Base-by-base conservation (phyloP, 1,139 yeast species). In the Scheffersomyces illinoinensis region DNA sequence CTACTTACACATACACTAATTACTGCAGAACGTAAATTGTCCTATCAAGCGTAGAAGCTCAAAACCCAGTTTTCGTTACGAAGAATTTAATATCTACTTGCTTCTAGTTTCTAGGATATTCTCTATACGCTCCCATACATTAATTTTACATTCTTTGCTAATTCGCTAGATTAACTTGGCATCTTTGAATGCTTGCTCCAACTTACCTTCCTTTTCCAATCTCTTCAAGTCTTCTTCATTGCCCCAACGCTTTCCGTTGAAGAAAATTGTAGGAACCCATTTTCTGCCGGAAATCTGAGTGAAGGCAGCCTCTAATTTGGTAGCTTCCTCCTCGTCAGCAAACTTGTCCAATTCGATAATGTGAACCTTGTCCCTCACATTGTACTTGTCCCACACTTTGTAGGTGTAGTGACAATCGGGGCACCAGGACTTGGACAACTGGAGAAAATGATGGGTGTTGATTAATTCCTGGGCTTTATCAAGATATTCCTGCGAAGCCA, bases 351-450 rank as follows among this genome's bases (percentile, higher is more conserved):
- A 77, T 69, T 89, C 93, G 52, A 89, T 78, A 21, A 85, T 69
- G 56, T 79, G 76, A 23, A 88, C 75, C 63, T 87, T 85, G 58
- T 77, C 75, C 8, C 66, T 64, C 10, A 87, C 86, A 20, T 80
- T 77, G 64, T 79, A 82, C 57, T 83, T 79, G 56, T 80, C 77
- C 80, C 86, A 88, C 21, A 88, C 73, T 24, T 74, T 73, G 61
- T 84, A 79, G 12, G 89, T 84, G 67, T 87, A 89, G 55, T 82
- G 85, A 66, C 93, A 89, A 66, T 89, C 93, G 1, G 91, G 90
- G 71, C 93, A 89, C 93, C 93, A 89, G 21, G 89, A 81, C 64
- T 89, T 89, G 52, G 90, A 84, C 18, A 89, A 71, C 81, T 87
- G 84, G 60, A 89, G 77, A 65, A 74, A 85, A 54, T 76, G 78